Conservation (phyloP, 1,284 basidiomycete species). For the Fistulinella staudtii region DNA sequence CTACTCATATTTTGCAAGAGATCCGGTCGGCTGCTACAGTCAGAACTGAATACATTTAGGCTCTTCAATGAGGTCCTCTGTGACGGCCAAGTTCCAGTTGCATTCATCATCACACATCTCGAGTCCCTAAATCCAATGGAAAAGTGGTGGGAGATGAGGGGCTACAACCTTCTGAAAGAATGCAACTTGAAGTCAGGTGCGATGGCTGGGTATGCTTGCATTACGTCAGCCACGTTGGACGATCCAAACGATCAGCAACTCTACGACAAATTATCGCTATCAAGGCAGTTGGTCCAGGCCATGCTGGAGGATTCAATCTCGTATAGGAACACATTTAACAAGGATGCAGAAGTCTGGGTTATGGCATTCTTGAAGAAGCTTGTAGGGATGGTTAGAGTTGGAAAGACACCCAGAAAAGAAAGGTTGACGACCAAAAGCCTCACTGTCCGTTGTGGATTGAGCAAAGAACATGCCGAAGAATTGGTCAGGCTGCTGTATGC, state of each 20-base stretch:
- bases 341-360: conserved; percentile 18
- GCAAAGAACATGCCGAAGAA: conserved; percentile 18
- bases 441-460: conserved; percentile 18
- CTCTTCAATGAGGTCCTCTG: conserved; percentile 29
- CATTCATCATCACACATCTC: conserved; percentile 25
- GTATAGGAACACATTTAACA: conserved; percentile 13
- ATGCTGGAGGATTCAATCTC: conserved; percentile 26
- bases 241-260: conserved; percentile 1
- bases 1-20: conserved; percentile 32
- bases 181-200: conserved; percentile 12
- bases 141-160: conserved; percentile 24
- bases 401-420: conserved; percentile 9
- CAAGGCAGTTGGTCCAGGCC: conserved; percentile 12
- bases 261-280: conserved; percentile 11
- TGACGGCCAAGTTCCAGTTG: conserved; percentile 26
- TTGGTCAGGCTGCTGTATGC: conserved; percentile 13
- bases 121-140: conserved; percentile 21
- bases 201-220: conserved; percentile 27
- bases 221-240: conserved; percentile 18
- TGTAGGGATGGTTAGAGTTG: conserved; percentile 15
- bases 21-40: conserved; percentile 19
- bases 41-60: conserved; percentile 20
- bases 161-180: conserved; percentile 7
- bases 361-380: conserved; percentile 26
- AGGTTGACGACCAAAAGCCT: conserved; percentile 12